phyloP scores from a whole-genome alignment of 768 basidiomycete species.

The Suillus bovinus region DNA sequence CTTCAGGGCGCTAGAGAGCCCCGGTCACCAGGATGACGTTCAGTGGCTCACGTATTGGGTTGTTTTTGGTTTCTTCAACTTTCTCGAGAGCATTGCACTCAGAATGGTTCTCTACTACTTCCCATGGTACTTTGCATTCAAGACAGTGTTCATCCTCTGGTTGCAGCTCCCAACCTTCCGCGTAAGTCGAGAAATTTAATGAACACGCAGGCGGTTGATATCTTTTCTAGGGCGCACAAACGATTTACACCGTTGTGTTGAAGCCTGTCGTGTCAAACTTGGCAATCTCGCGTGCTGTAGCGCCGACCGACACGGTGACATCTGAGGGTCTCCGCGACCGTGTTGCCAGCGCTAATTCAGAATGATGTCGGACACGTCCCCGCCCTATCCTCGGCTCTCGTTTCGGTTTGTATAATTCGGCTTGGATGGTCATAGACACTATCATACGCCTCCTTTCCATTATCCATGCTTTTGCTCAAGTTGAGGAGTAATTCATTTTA shows the following conservation, averaged over 20 bases:
- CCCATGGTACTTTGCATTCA: conserved; percentile 94
- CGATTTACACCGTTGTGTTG: conserved; percentile 71
- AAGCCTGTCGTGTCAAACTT: conserved; percentile 79
- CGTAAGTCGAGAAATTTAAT: conserved; percentile 47
- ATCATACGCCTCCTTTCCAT: conserved; percentile 2
- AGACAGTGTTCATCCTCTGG: conserved; percentile 90
- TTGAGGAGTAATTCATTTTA: conserved; percentile 8
- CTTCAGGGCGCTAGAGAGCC: conserved; percentile 89
- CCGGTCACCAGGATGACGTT: conserved; percentile 80
- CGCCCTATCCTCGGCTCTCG: neutral
- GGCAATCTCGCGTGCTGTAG: conserved; percentile 43
- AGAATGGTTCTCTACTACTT: conserved; percentile 87
- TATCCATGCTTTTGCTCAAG: conserved; percentile 7
- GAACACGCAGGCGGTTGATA: neutral
- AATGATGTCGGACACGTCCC: conserved; percentile 22
- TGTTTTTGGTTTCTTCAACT: conserved; percentile 92
- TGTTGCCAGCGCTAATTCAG: conserved; percentile 39
- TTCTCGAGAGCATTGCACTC: conserved; percentile 84
- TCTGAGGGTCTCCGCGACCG: conserved; percentile 48
- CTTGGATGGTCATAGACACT: conserved; percentile 13
- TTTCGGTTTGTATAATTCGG: conserved; percentile 9
- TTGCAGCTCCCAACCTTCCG: conserved; percentile 84
- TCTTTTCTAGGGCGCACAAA: conserved; percentile 77
- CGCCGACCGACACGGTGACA: conserved; percentile 51
- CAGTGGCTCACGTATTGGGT: conserved; percentile 99